Percentiles rank a stretch among this genome's conserved stretches.
phyloP scores from a whole-genome alignment of 139 green algal species.

The Deuterostichococcus epilithicus region DNA sequence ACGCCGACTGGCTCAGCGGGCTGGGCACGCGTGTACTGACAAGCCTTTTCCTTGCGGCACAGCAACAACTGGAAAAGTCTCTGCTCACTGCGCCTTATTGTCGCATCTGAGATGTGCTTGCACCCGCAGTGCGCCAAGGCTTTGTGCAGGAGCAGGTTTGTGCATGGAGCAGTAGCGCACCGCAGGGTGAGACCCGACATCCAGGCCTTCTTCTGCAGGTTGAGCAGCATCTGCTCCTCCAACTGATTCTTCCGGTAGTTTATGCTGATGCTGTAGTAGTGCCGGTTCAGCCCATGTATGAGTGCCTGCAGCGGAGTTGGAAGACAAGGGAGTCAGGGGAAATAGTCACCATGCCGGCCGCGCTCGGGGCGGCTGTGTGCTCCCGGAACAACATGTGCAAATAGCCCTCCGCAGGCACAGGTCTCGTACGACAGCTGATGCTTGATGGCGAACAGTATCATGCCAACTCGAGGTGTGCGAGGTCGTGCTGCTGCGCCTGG shows the following conservation, averaged over 20 bases:
- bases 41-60: no score
- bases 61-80: not conserved
- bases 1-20: not conserved
- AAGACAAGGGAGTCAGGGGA: not conserved
- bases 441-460: no score
- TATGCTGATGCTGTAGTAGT: conserved; percentile 99
- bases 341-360: not conserved
- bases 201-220: conserved; percentile 94
- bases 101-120: no score
- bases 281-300: conserved; percentile 97
- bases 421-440: no score
- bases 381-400: no score
- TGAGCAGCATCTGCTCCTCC: conserved; percentile 98
- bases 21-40: no score
- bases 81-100: not conserved
- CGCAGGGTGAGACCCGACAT: conserved; percentile 79
- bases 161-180: not conserved
- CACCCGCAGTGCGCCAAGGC: no score
- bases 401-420: no score
- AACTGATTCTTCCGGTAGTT: conserved; percentile 98
- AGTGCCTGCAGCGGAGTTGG: conserved; percentile 57
- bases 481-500: no score
- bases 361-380: no score
- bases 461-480: no score
- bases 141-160: no score